Base-by-base conservation (phyloP, 2,329 filamentous ascomycete species). In the Xylaria sp. region DNA sequence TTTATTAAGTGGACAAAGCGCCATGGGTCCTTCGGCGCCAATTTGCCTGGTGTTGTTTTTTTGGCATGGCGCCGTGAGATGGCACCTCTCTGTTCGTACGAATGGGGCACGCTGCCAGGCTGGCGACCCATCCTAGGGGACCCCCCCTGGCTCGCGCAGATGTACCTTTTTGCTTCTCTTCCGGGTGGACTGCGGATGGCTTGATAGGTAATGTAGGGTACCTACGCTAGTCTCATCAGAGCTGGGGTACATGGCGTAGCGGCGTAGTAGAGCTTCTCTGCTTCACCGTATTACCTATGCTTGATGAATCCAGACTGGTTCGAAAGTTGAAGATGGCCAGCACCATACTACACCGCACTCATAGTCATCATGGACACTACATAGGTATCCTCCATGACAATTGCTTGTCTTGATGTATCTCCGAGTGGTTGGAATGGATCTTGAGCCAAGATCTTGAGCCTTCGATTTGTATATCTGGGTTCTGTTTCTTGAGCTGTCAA, bases 1-100 rank as follows among this genome's bases (percentile, higher is more conserved):
- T 81, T 81, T 81, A 81, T 82, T 81, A 82, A 71, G 69, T 74
- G 74, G 61, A 71, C 71, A 74, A 67, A 69, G 71, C 69, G 72
- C 72, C 75, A 72, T 74, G 73, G 75, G 70, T 70, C 70, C 65
- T 61, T 54, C 64, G 73, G 72, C 70, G 66, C 71, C 72, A 75
- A 75, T 74, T 74, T 70, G 72, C 65, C 65, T 73, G 61, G 48
- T 71, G 67, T 65, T 71, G 42, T 60, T 68, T 70, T 71, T 74
- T 71, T 69, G 71, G 64, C 62, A 65, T 64, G 65, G 69, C 51
- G 64, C 64, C 12, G 61, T 34, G 36, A 55, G 53, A 67, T 64
- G 64, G 65, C 62, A 60, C 61, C 63, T 53, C 55, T 62, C 57
- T 50, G 56, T 66, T 67, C 55, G 65, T 64, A 54, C 53, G 9